Base-by-base conservation (phyloP, 1,139 yeast species). In the Saccharomyces uvarum region DNA sequence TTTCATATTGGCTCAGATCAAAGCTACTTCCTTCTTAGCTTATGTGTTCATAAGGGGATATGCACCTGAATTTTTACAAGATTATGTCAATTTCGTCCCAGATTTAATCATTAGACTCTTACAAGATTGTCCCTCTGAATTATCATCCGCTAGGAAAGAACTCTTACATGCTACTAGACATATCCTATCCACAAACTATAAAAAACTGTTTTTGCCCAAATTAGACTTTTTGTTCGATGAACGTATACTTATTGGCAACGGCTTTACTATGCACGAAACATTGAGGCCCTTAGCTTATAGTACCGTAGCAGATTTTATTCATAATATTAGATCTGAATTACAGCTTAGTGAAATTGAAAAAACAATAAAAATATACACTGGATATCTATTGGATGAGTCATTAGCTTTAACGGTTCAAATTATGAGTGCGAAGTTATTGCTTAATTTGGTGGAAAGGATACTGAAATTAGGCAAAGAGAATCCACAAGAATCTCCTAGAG, bases 121-220 rank as follows among this genome's bases (percentile, higher is more conserved):
- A 49, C 96, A 90, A 69, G 99, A 95, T 69, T 93, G 98, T 68
- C 99, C 99, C 3, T 86, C 96, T n/a, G 98, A 93, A 69, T 75
- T 90, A 51, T 87, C 96, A 2, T 85, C 91, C 4, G 96, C 97
- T 0, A 77, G 99, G 64, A 90, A 93, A 67, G 99, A 95, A 70
- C 74, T 95, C 50, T 75, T 95, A 47, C 98, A 93, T 61, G 97
- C 98, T 0, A 89, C 97, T 4, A 79, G 99, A 65, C 99, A 95
- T 66, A 89, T 95, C 26, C 74, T 95, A 53, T 88, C 96, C 4
- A 91, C 98, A 0, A 90, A 91, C 27, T 88, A 88, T 68, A 80
- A 96, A 60, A 75, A 83, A 2, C 79, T 88, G 48, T 95, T 95
- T 67, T 77, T 93, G 50, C 90, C 97, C 2, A 89, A 91, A 64